A percentile compares a stretch with the other conserved stretches of the same genome.
Conservation (phyloP, 148 eudicot species). For the Diospyros kaki region DNA sequence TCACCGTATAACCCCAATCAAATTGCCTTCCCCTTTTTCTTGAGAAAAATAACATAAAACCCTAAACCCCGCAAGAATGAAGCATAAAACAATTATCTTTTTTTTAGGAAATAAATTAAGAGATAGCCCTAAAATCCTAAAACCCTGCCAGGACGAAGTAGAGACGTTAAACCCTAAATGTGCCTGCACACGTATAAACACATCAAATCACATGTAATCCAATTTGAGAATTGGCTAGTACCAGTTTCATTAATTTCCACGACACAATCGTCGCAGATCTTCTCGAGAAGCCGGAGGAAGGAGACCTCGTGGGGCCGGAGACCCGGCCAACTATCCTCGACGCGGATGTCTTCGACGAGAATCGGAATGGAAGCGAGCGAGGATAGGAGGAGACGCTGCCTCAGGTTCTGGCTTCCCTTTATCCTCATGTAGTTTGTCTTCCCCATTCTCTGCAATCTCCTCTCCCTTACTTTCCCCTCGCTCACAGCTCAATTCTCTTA, state of each 20-base stretch:
- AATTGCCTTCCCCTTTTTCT: not conserved
- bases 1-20: not conserved
- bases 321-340: slow-evolving; percentile 63
- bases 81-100: no score
- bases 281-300: slow-evolving; percentile 74
- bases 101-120: not conserved
- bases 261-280: slow-evolving; percentile 55
- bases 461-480: not conserved
- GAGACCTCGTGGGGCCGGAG: slow-evolving; percentile 70
- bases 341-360: slow-evolving; percentile 66
- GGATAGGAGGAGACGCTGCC: slow-evolving; percentile 60
- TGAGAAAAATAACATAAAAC: not conserved
- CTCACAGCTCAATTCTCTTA: not conserved
- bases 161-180: not conserved
- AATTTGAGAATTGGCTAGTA: not conserved
- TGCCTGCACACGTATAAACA: no score
- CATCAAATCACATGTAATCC: no score
- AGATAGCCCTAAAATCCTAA: not conserved
- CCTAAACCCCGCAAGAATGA: not conserved
- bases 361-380: slow-evolving; percentile 74
- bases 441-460: slow-evolving; percentile 28
- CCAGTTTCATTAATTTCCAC: slow-evolving; percentile 90
- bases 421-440: slow-evolving; percentile 50
- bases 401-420: slow-evolving; percentile 63
- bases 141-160: not conserved